These are phyloP conservation scores for Yueomyces sp. DNA, from an alignment of 1,139 yeast genomes.

Conservation along the genomic window DNA sequence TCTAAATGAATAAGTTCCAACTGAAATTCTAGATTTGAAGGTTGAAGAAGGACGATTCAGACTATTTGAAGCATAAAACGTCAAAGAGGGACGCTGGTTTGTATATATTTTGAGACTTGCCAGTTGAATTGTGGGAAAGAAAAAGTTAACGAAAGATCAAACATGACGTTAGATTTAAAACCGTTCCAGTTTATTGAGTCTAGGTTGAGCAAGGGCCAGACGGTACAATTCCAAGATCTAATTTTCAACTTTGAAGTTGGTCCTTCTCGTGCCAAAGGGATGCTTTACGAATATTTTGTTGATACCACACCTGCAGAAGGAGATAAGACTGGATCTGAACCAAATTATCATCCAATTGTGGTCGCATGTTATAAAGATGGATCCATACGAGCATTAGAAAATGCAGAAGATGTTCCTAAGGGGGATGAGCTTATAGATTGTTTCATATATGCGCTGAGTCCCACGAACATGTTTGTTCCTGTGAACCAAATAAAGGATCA, in stretches of 20 bases:
- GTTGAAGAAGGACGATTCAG: no score
- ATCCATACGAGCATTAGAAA: conserved; percentile 12
- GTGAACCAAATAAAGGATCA: conserved; percentile 11
- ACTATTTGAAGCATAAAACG: no score
- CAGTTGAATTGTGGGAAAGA: no score
- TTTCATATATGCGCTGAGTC: conserved; percentile 23
- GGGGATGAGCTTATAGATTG: conserved; percentile 14
- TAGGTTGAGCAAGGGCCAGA: conserved; percentile 13
- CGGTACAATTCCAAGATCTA: conserved; percentile 21
- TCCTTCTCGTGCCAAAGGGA: conserved; percentile 16
- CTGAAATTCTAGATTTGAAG: no score
- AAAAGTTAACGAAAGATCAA: background rate
- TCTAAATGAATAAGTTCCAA: no score
- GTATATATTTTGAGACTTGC: no score
- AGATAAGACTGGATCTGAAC: background rate
- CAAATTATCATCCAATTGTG: conserved; percentile 17
- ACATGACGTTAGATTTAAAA: background rate
- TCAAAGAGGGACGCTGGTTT: no score
- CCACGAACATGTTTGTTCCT: conserved; percentile 18
- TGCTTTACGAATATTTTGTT: conserved; percentile 19
- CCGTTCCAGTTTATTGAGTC: conserved; percentile 9
- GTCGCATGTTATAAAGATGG: conserved; percentile 14
- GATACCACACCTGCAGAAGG: conserved; percentile 6
- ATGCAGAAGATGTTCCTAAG: conserved; percentile 8
- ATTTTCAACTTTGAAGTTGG: conserved; percentile 15